Percentiles rank a stretch among this genome's conserved stretches.
Conservation (phyloP, 495 filamentous ascomycete species). For the Penicillium parvum region DNA sequence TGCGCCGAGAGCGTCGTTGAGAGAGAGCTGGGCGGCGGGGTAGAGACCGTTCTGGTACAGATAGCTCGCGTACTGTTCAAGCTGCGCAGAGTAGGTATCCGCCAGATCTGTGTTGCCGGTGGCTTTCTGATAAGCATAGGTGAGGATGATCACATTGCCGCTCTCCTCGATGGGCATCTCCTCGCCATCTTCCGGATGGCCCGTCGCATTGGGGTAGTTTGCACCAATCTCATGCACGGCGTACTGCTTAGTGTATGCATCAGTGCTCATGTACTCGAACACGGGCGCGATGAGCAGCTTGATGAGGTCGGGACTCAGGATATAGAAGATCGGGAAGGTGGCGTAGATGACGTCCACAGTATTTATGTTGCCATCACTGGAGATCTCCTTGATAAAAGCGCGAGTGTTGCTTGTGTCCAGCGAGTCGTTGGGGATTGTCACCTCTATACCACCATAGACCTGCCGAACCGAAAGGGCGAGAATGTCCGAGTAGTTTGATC, state of each 20-base stretch:
- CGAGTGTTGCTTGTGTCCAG: constrained; percentile 33
- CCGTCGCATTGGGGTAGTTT: constrained; percentile 42
- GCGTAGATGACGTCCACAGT: constrained; percentile 46
- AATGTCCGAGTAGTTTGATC: constrained; percentile 43
- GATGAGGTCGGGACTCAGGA: constrained; percentile 38
- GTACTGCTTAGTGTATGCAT: constrained; percentile 31
- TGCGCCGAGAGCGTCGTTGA: constrained; percentile 45
- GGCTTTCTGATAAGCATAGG: constrained; percentile 34
- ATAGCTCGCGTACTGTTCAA: constrained; percentile 43
- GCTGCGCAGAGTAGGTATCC: constrained; percentile 22
- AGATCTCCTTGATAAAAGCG: constrained; percentile 48
- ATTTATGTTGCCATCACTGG: constrained; percentile 46
- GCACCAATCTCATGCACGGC: constrained; percentile 34
- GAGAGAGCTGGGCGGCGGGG: constrained; percentile 41
- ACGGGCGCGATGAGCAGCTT: constrained; percentile 39
- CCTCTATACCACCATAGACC: constrained; percentile 38
- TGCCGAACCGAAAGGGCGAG: constrained; percentile 39
- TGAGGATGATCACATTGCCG: constrained; percentile 37
- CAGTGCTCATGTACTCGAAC: constrained; percentile 33
- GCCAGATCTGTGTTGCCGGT: constrained; percentile 29
- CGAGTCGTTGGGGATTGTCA: constrained; percentile 37
- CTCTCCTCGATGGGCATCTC: constrained; percentile 40
- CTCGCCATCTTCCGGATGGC: constrained; percentile 29
- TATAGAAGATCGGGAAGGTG: constrained; percentile 38
- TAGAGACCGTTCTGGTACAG: constrained; percentile 42